Conservation (phyloP, 768 basidiomycete genomes). For the Termitomyces sp. region DNA sequence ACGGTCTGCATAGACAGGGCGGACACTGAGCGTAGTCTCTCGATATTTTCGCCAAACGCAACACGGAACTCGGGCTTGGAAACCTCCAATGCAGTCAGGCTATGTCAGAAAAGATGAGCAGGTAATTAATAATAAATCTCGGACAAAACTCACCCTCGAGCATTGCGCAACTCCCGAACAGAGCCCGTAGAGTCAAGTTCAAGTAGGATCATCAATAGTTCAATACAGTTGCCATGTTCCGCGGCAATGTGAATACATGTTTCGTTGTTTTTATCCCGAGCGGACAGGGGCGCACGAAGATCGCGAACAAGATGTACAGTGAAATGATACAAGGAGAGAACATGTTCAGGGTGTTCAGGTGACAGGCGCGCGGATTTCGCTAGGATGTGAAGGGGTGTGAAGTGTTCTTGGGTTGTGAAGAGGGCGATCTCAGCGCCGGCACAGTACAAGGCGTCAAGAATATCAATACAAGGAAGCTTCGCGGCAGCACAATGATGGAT, state of each 20-base stretch:
- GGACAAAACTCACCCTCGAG: constrained; percentile 57
- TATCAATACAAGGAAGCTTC: constrained; percentile 52
- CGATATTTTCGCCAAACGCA: constrained; percentile 55
- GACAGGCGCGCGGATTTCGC: constrained; percentile 39
- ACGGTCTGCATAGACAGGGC: constrained; percentile 57
- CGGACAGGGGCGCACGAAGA: constrained; percentile 66
- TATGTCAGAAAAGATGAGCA: constrained; percentile 29
- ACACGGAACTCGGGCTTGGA: constrained; percentile 64
- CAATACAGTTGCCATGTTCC: constrained; percentile 65
- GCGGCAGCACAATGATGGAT: constrained; percentile 68
- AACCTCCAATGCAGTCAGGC: constrained; percentile 67
- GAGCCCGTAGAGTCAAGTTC: constrained; percentile 59
- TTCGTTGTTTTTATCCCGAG: constrained; percentile 64
- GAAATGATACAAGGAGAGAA: constrained; percentile 51
- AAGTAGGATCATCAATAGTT: constrained; percentile 61
- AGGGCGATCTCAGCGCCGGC: constrained; percentile 75
- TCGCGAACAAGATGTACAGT: constrained; percentile 67
- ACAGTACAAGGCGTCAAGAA: constrained; percentile 70
- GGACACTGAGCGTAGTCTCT: constrained; percentile 47
- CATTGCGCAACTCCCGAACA: constrained; percentile 62
- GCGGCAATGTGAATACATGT: constrained; percentile 82
- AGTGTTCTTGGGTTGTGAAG: constrained; percentile 63
- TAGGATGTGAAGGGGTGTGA: constrained; percentile 68
- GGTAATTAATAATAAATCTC: constrained; percentile 2
- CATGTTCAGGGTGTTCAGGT: constrained; percentile 31